A percentile compares a stretch with the other conserved stretches of the same genome.
These are phyloP conservation scores for Syzygium malaccense DNA, from an alignment of 441 rosid genomes.

Conservation along the genomic window DNA sequence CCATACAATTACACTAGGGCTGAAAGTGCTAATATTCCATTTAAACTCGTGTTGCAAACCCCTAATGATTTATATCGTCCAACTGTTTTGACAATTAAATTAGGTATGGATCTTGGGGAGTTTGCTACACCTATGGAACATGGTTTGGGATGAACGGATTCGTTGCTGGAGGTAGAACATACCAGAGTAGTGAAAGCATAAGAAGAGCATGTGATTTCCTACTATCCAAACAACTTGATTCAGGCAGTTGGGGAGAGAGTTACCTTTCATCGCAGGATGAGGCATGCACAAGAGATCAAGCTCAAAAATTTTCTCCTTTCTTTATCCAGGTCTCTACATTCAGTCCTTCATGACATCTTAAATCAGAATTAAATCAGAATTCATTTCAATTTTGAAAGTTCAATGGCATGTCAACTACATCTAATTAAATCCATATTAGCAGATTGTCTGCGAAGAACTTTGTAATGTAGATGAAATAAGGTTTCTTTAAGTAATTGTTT, in stretches of 20 bases:
- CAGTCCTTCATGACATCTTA: not conserved
- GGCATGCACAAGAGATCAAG: too few species aligned
- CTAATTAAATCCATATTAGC: too few species aligned
- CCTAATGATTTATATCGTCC: not conserved
- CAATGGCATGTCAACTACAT: too few species aligned
- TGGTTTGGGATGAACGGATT: constrained; percentile 22
- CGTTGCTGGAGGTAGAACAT: constrained; percentile 16
- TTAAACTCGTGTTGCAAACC: too few species aligned
- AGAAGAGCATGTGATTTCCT: not conserved
- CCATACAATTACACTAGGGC: not conserved
- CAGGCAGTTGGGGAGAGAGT: not conserved
- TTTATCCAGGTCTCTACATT: not conserved
- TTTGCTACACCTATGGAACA: constrained; percentile 17
- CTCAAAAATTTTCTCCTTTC: too few species aligned
- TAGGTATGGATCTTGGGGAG: constrained; percentile 26
- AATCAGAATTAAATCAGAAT: not conserved
- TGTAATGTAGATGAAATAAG: too few species aligned
- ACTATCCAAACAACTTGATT: not conserved
- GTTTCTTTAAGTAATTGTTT: not conserved
- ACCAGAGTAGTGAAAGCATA: not conserved
- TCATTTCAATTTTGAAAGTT: too few species aligned
- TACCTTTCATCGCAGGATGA: too few species aligned
- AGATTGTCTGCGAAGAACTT: too few species aligned
- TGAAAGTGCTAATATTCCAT: not conserved
- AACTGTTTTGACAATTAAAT: not conserved